A percentile compares a stretch with the other conserved stretches of the same genome.
Conservation (phyloP, 192 early-diverging fungal genomes). For the Chytriomyces sp. region DNA sequence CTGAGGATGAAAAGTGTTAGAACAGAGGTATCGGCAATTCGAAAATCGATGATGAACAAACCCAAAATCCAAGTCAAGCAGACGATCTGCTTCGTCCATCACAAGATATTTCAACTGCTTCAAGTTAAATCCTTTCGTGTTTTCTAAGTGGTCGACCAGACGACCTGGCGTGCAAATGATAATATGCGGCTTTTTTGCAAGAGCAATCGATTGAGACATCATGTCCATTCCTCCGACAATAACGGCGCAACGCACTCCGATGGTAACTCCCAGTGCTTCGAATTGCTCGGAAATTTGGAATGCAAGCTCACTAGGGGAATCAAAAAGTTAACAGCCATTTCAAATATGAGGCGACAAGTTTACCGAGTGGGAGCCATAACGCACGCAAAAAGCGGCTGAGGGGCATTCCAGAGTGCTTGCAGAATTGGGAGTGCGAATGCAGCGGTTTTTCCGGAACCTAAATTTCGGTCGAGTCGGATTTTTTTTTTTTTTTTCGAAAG, state of each 20-base stretch:
- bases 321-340: slow-evolving; percentile 5
- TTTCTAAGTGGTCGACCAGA: slow-evolving; percentile 94
- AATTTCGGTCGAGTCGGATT: too few species aligned
- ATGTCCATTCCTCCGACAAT: slow-evolving; percentile 98
- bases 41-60: slow-evolving; percentile 22
- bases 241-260: slow-evolving; percentile 90
- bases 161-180: slow-evolving; percentile 96
- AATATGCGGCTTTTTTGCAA: slow-evolving; percentile 94
- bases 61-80: slow-evolving; percentile 93
- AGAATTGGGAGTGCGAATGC: slow-evolving; percentile 91
- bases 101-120: slow-evolving; percentile 90
- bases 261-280: slow-evolving; percentile 85
- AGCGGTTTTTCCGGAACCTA: slow-evolving; percentile 91
- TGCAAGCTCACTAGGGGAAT: slow-evolving; percentile 77
- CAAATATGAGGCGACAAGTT: neutral
- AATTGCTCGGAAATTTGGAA: slow-evolving; percentile 94
- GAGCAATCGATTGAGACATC: slow-evolving; percentile 92
- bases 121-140: slow-evolving; percentile 97
- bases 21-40: slow-evolving; percentile 14
- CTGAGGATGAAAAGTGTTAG: slow-evolving; percentile 74
- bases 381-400: slow-evolving; percentile 90
- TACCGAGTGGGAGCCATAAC: slow-evolving; percentile 95
- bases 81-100: slow-evolving; percentile 91
- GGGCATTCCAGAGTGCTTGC: slow-evolving; percentile 87
- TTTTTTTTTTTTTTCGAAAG: too few species aligned